These are phyloP conservation scores for Alternaria longipes DNA, from an alignment of 2,329 filamentous ascomycete genomes.

Conservation along the genomic window DNA sequence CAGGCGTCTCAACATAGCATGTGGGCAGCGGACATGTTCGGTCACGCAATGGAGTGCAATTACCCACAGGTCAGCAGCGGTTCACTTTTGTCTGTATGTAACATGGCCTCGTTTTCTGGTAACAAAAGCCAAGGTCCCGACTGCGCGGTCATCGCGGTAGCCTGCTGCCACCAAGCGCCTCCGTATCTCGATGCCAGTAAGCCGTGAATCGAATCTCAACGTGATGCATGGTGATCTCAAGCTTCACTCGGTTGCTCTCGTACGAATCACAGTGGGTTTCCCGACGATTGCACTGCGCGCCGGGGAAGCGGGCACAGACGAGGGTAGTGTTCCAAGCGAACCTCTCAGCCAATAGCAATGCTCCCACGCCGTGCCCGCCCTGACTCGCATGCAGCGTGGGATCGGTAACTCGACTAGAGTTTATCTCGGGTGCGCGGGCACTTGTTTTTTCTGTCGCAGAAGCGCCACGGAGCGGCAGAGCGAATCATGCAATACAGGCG, in stretches of 20 bases:
- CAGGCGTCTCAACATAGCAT: conserved; percentile 39
- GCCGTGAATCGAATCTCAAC: conserved; percentile 23
- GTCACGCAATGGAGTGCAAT: conserved; percentile 35
- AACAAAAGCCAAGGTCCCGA: conserved; percentile 44
- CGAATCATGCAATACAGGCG: conserved; percentile 45
- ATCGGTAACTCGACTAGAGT: conserved; percentile 24
- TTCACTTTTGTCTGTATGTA: conserved; percentile 39
- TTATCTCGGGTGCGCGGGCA: conserved; percentile 34
- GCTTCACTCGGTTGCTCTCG: conserved; percentile 11
- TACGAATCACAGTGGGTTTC: conserved; percentile 16
- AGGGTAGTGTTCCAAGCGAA: conserved; percentile 34
- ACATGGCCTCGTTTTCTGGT: conserved; percentile 48
- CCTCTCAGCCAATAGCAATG: conserved; percentile 26
- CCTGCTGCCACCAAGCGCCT: conserved; percentile 34
- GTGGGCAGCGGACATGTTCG: conserved; percentile 48
- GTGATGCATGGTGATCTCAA: conserved; percentile 33
- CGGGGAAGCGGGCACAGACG: conserved; percentile 46
- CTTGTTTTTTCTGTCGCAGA: conserved; percentile 44
- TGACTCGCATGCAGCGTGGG: conserved; percentile 39
- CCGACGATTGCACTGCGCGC: conserved; percentile 16
- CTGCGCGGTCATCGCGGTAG: conserved; percentile 37
- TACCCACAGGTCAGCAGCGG: conserved; percentile 32
- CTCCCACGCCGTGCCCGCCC: conserved; percentile 21
- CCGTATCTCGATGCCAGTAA: conserved; percentile 26
- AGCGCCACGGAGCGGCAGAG: conserved; percentile 33